Base-by-base conservation (phyloP, 345 rosid genomes). In the Anastatica hierochuntica region DNA sequence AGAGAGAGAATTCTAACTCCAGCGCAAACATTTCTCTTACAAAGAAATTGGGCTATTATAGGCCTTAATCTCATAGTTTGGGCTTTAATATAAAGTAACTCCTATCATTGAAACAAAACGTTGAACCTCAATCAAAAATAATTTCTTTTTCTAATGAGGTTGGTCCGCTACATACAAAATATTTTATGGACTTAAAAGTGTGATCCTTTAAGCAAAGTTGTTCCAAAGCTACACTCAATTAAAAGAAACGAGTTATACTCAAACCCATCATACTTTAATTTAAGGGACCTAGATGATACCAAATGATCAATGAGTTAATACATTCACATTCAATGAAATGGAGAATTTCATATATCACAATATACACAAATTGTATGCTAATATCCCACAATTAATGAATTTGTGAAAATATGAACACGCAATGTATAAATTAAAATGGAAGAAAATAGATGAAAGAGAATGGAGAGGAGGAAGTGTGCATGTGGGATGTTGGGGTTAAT, bases 401-500 rank as follows among this genome's bases (percentile, higher is more conserved):
- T 24, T 10, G 41, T 45, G 60, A 45, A 39, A 37, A 8, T 19
- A 10, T 45, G 8, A 52, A 53, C 40, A 27, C 9, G 7, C 0
- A 19, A 47, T 46, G 13, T 34, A 63, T 53, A 18, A 44, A 36
- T 14, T 36, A 53, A n/a, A n/a, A n/a, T n/a, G n/a, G n/a, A n/a
- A n/a, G n/a, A 41, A 35, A 33, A 50, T 15, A 42, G 35, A 63
- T 37, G 55, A 26, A 55, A 30, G 43, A 41, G 41, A 14, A 49
- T 29, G 23, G 49, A 27, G 41, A 63, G n/a, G 54, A 43, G 19
- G 36, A 47, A 40, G 29, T 55, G 56, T 46, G 63, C 69, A 56
- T 56, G 63, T 64, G 69, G 57, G 63, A 64, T 64, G 69, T 64
- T 56, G 69, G 63, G 19, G 18, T 8, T 21, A 55, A 55, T 15